Evolutionary conservation across 805 yeast species (phyloP), one percentile per base, ranked within the genome.

Genomic region (Suhomyces canberraensis): DNA sequence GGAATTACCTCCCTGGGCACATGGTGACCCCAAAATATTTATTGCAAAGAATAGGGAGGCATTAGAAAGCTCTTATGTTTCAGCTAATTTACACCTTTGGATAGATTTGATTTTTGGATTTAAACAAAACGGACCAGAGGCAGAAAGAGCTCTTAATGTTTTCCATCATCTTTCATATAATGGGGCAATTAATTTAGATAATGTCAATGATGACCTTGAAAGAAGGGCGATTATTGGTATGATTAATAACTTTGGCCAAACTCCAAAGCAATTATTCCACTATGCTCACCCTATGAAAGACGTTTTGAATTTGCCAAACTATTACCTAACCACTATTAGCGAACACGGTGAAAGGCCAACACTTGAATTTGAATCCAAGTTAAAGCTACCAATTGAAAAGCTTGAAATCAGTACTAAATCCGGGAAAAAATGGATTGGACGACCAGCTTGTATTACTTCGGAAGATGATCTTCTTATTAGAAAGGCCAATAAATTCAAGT

Each of bases 191-290:
- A 79, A 88, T 53, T 61, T 88, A 36, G 95, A 86, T 42, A 71
- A 70, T 16, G 81, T 88, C 39, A 70, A 76, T 41, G 90, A 87
- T 52, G 87, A 79, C 25, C 70, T 74, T 42, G 95, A 88, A 57
- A 72, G 81, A 45, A 68, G 79, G 25, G 91, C 95, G 1, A 71
- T 84, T 3, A 83, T 87, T 16, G 90, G 95, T 1, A 84, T 84
- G 48, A 88, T 88, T 35, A 93, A 89, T 54, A 88, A 88, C 58
- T 88, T 88, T 68, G 96, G 96, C 0, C 96, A 88, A 54, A 88
- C 95, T 0, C 96, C 96, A 1, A 52, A 74, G 33, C 85, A 83
- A 47, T 62, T 89, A 8, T 86, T 89, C 48, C 65, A 62, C 13
- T 73, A 72, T 35, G 82, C 89, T 0, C 96, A 88, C 56, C 81